Percentiles rank a stretch among this genome's conserved stretches.
These are phyloP conservation scores for Xerocomus amazonicus DNA, from an alignment of 1,284 basidiomycete species.

Conservation along the genomic window DNA sequence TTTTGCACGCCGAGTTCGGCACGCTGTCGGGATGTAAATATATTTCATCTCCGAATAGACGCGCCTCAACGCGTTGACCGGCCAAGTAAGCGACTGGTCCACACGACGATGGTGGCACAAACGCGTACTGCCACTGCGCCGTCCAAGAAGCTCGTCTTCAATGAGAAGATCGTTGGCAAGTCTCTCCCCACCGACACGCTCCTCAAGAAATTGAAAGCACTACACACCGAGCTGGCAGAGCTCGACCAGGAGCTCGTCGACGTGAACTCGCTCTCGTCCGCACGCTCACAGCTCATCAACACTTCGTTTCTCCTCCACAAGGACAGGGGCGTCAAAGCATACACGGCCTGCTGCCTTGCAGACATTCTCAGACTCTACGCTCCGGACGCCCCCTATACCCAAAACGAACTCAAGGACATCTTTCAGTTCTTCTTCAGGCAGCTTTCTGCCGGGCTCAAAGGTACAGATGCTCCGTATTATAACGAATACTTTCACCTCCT, in stretches of 20 bases:
- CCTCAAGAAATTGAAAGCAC: conserved; percentile 78
- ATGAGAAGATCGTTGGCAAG: conserved; percentile 74
- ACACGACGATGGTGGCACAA: conserved; percentile 60
- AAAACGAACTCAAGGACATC: conserved; percentile 85
- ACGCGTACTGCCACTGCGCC: conserved; percentile 55
- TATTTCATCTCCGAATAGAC: conserved; percentile 1
- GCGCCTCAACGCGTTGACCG: background rate
- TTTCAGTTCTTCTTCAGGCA: conserved; percentile 94
- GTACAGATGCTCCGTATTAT: conserved; percentile 72
- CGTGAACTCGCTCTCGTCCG: conserved; percentile 60
- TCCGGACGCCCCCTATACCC: conserved; percentile 94
- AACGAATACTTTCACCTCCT: conserved; percentile 91
- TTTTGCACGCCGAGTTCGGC: background rate
- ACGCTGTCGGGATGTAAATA: conserved; percentile 4
- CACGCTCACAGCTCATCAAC: conserved; percentile 79
- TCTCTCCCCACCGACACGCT: conserved; percentile 71
- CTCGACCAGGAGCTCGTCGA: conserved; percentile 90
- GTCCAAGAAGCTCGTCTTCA: conserved; percentile 66
- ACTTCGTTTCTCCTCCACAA: conserved; percentile 86
- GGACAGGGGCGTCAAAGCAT: conserved; percentile 92
- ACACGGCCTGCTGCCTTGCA: conserved; percentile 90
- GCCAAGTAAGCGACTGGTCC: conserved; percentile 8
- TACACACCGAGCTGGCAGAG: conserved; percentile 78
- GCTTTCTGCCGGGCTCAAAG: conserved; percentile 71
- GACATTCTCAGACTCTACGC: conserved; percentile 93